A percentile compares a stretch with the other conserved stretches of the same genome.
Conservation (phyloP, 2,329 filamentous ascomycete genomes). For the Colletotrichum sp. region DNA sequence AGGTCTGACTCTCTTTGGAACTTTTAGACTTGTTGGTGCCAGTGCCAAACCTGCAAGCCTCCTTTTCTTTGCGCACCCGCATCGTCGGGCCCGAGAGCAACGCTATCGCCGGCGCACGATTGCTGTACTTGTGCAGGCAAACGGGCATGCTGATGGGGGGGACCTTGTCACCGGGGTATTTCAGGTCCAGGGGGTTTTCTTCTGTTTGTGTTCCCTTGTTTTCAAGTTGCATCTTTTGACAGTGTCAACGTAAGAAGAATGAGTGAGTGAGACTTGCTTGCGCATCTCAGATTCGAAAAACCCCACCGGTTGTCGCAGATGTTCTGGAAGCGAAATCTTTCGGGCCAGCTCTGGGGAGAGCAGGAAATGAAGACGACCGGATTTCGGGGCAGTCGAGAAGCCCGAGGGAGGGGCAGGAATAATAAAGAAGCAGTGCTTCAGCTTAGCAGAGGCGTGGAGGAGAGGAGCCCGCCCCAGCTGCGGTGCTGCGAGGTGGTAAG, state of each 20-base stretch:
- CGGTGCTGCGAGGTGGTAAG: not conserved
- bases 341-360: not conserved
- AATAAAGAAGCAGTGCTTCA: not conserved
- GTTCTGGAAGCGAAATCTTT: not conserved
- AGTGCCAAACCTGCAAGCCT: not conserved
- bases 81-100: not conserved
- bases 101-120: not conserved
- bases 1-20: not conserved
- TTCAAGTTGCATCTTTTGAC: not conserved
- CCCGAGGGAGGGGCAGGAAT: conserved; percentile 7
- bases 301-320: not conserved
- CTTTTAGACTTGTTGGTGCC: not conserved
- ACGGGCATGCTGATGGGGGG: not conserved
- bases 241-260: not conserved
- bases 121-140: not conserved
- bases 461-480: not conserved
- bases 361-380: conserved; percentile 9
- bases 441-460: not conserved
- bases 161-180: not conserved
- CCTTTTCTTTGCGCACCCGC: not conserved
- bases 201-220: not conserved
- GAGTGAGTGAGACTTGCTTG: not conserved
- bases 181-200: not conserved
- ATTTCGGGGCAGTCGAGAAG: conserved; percentile 11
- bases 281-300: not conserved